Conservation (phyloP, 169 alveolate species). For the Plasmodium ovale region DNA sequence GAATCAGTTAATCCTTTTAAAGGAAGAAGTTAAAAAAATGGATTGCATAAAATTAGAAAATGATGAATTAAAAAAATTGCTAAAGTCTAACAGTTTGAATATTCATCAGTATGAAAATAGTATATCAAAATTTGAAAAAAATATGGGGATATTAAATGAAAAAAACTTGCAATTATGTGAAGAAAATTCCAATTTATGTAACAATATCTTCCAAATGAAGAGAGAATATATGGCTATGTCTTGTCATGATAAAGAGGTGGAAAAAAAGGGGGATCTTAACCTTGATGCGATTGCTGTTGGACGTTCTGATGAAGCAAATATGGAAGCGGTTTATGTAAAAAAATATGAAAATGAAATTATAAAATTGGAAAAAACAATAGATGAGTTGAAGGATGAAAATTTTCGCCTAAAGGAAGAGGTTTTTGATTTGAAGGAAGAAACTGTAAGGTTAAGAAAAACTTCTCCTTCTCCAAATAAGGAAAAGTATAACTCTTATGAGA, state of each 20-base stretch:
- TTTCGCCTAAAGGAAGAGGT: slow-evolving; percentile 35
- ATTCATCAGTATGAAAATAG: slow-evolving; percentile 34
- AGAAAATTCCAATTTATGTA: slow-evolving; percentile 26
- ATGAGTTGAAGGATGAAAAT: slow-evolving; percentile 22
- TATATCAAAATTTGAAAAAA: slow-evolving; percentile 14
- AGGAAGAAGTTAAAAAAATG: slow-evolving; percentile 56
- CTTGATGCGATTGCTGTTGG: too few relatives aligned
- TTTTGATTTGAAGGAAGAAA: slow-evolving; percentile 41
- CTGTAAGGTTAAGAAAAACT: slow-evolving; percentile 17
- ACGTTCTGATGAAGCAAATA: slow-evolving; percentile 8
- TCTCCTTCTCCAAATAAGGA: not conserved
- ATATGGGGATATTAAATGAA: slow-evolving; percentile 31
- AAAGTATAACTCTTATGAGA: not conserved
- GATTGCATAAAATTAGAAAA: slow-evolving; percentile 47
- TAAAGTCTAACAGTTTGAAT: slow-evolving; percentile 9
- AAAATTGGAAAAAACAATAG: slow-evolving; percentile 26
- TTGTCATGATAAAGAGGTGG: slow-evolving; percentile 6
- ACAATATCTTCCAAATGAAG: not conserved
- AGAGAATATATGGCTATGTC: slow-evolving; percentile 1
- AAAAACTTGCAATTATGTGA: not conserved
- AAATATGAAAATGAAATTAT: slow-evolving; percentile 25
- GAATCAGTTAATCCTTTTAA: slow-evolving; percentile 21
- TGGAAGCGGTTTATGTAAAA: not conserved
- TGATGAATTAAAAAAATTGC: slow-evolving; percentile 30
- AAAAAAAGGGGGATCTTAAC: too few relatives aligned